Percentiles rank a stretch among this genome's conserved stretches.
Conservation (phyloP, 257 asterid species). For the Anisodus acutangulus region DNA sequence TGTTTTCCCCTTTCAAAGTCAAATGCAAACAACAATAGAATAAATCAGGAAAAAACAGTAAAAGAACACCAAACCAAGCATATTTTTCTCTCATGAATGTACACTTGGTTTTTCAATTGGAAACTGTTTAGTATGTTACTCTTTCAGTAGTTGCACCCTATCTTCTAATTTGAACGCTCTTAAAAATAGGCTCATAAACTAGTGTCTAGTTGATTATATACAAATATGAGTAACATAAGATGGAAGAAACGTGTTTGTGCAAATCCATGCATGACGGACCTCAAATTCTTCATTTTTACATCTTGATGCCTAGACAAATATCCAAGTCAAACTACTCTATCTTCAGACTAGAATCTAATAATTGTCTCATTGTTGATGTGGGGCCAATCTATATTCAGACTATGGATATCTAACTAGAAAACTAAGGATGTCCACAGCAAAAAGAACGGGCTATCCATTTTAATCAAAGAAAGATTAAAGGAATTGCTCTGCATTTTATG, state of each 20-base stretch:
- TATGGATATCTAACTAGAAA: neutral
- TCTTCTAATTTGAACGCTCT: neutral
- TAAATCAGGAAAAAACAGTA: neutral
- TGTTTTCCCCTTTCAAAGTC: neutral
- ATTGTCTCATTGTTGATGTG: neutral
- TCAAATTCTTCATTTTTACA: neutral
- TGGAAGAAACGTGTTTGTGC: neutral
- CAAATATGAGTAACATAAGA: neutral
- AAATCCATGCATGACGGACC: neutral
- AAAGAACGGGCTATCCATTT: neutral
- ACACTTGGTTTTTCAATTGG: neutral
- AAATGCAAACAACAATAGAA: neutral
- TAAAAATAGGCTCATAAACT: neutral
- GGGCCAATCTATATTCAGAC: neutral
- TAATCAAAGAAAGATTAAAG: conserved; percentile 14
- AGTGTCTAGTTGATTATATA: conserved; percentile 1
- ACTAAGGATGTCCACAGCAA: neutral
- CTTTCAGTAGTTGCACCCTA: neutral
- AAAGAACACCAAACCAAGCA: neutral
- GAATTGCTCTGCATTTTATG: neutral
- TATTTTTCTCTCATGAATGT: neutral
- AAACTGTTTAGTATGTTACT: neutral
- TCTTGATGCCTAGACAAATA: conserved; percentile 24
- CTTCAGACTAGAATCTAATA: conserved; percentile 5
- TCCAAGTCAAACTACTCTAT: conserved; percentile 9